Base-by-base conservation (phyloP, 768 basidiomycete genomes). In the Serendipita indica region DNA sequence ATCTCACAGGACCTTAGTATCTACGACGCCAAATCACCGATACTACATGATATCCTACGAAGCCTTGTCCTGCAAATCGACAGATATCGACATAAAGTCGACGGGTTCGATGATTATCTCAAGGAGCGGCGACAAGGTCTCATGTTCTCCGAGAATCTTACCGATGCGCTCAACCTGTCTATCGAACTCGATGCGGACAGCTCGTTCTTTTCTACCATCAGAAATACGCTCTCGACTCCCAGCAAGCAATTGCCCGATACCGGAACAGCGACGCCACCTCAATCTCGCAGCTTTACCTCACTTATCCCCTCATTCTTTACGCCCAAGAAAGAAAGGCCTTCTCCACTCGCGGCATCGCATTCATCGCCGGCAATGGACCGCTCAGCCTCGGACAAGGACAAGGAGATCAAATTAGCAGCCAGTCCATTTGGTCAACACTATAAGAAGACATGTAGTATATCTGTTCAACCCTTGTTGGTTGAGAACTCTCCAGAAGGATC, bases 371-470 rank as follows among this genome's bases (percentile, higher is more conserved):
- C 63, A 2, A 62, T 71, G 0, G 77, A 78, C 58, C 71, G 77
- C n/a, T 66, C 72, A 18, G 78, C 69, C 78, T 10, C 72, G 70
- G 32, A 69, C 68, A 12, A 67, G 65, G 20, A 58, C 61, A 28
- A 70, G 68, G 58, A 77, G 74, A 64, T 72, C 66, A 3, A 39
- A 57, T 68, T 77, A 14, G 75, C 79, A 13, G 77, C 84, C 10
- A 89, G 82, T 69, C 90, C 90, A 1, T 93, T 93, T 66, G 84
- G 79, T 4, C 75, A 79, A 3, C 92, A 96, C 69, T 94, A 96
- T 69, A 80, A 84, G 61, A 75, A 80, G 64, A 93, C 92, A 0
- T 74, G 76, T 18, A 73, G 82, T 2, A 79, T 92, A 56, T 69
- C 74, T 2, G 80, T 94, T 3, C 81, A 86, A 65, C 81, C 88